phyloP scores from a whole-genome alignment of 176 grass and related monocot genomes.

The Aegilops speltoides region DNA sequence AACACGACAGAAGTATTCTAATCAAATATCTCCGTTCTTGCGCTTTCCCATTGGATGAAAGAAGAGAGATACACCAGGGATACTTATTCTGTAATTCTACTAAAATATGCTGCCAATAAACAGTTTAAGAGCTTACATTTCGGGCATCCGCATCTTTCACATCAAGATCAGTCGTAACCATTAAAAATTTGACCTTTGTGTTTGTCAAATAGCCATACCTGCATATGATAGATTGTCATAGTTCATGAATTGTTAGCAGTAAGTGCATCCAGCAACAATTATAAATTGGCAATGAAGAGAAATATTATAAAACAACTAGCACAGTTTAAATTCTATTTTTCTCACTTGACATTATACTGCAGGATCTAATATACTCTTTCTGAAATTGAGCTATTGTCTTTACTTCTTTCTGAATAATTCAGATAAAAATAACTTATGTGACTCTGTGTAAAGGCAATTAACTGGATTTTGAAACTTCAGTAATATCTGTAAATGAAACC shows the following conservation, averaged over 20 bases:
- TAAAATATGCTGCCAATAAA: background rate
- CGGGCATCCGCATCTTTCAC: slow-evolving; percentile 97
- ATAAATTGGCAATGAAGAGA: background rate
- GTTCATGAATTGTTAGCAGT: background rate
- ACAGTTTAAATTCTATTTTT: background rate
- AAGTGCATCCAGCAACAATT: slow-evolving; percentile 7
- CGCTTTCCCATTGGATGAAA: background rate
- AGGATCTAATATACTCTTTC: background rate
- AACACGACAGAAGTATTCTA: background rate
- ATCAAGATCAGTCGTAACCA: slow-evolving; percentile 94
- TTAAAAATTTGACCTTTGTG: slow-evolving; percentile 96
- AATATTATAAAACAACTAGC: background rate
- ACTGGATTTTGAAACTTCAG: background rate
- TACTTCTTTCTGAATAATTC: background rate
- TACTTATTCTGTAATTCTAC: background rate
- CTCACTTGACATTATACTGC: background rate
- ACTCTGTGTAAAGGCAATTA: background rate
- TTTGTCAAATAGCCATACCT: slow-evolving; percentile 98
- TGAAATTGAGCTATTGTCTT: background rate
- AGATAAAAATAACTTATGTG: background rate
- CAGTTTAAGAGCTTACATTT: slow-evolving; percentile 66
- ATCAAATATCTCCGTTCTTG: slow-evolving; percentile 1
- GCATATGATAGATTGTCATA: slow-evolving; percentile 25
- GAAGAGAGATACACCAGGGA: background rate
- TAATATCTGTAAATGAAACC: background rate